Base-by-base conservation (phyloP, 2,329 filamentous ascomycete genomes). In the Aspergillus uvarum region DNA sequence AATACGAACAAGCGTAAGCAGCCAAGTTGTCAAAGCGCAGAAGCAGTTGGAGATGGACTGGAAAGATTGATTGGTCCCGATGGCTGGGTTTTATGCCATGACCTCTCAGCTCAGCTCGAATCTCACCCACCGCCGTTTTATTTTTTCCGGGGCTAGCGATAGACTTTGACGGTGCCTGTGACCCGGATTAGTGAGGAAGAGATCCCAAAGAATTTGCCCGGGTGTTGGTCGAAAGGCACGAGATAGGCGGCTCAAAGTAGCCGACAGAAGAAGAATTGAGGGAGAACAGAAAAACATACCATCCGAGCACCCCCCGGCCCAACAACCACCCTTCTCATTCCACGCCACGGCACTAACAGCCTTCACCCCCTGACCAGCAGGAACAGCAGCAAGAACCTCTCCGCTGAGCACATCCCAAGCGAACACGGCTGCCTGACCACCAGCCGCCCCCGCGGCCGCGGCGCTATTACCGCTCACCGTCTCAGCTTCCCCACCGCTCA, bases 321-420 rank as follows among this genome's bases (percentile, higher is more conserved):
- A 79, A 55, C 68, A 71, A 7, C 70, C 67, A 5, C 65, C 74
- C 50, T 69, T 73, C 59, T 78, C 75, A 65, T 79, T 80, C 76
- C 77, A 80, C n/a, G 77, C 73, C 52, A 80, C 77, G 62, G 75
- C 77, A 63, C 77, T 79, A 5, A 78, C 77, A 10, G 73, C 77
- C 62, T 76, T 78, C n/a, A 79, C 74, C 6, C 71, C 69, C 22
- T 70, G 65, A 4, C 75, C 77, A 59, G 72, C 73, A 49, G 72
- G 67, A 14, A 96, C 76, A 65, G 80, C 85, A 32, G 89, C 85
- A 59, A 86, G 80, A 54, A 90, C 72, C 57, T 87, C 84, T 1
- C 91, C 93, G 5, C 84, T 89, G 57, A 96, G 74, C 21, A 96
- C 79, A 77, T 97, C 92, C 94, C 94, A 98, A 1, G 87, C 91